Evolutionary conservation across 192 early-diverging fungal genomes (phyloP).

Genomic region (Tieghemiomyces parasiticus): DNA sequence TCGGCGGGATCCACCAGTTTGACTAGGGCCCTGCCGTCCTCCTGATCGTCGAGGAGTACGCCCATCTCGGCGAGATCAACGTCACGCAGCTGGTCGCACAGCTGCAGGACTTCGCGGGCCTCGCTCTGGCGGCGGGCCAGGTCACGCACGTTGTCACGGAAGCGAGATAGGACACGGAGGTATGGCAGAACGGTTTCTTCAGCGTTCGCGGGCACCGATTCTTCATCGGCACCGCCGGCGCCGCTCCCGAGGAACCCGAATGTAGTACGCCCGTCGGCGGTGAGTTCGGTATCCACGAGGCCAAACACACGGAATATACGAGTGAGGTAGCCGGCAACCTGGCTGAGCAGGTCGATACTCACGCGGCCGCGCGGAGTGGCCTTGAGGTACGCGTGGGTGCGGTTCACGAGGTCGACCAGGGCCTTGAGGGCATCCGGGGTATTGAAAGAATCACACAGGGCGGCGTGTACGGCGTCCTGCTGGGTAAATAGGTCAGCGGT

Average conservation of each 20-base stretch:
- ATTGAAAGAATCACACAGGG: conserved; percentile 87
- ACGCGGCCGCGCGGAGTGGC: conserved; percentile 32
- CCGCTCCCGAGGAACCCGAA: conserved; percentile 28
- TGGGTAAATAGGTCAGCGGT: conserved; percentile 41
- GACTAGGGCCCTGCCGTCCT: conserved; percentile 83
- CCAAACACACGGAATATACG: conserved; percentile 76
- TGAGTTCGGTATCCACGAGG: conserved; percentile 43
- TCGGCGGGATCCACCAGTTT: conserved; percentile 73
- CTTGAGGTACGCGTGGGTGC: conserved; percentile 70
- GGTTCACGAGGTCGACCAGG: conserved; percentile 59
- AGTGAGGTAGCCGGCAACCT: conserved; percentile 69
- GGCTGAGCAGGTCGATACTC: conserved; percentile 56
- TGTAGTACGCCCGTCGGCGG: too few relatives aligned
- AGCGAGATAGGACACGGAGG: conserved; percentile 59
- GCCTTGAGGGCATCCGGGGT: conserved; percentile 69
- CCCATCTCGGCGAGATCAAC: conserved; percentile 75
- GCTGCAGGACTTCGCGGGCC: conserved; percentile 41
- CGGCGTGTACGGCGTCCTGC: conserved; percentile 59
- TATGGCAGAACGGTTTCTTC: conserved; percentile 68
- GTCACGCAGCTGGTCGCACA: conserved; percentile 84
- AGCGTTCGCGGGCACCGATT: conserved; percentile 15
- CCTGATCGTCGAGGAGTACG: conserved; percentile 86
- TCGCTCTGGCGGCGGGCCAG: conserved; percentile 38
- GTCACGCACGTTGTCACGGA: conserved; percentile 76
- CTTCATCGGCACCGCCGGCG: conserved; percentile 21